phyloP scores from a whole-genome alignment of 768 basidiomycete species.

The Amylocystis lapponica region DNA sequence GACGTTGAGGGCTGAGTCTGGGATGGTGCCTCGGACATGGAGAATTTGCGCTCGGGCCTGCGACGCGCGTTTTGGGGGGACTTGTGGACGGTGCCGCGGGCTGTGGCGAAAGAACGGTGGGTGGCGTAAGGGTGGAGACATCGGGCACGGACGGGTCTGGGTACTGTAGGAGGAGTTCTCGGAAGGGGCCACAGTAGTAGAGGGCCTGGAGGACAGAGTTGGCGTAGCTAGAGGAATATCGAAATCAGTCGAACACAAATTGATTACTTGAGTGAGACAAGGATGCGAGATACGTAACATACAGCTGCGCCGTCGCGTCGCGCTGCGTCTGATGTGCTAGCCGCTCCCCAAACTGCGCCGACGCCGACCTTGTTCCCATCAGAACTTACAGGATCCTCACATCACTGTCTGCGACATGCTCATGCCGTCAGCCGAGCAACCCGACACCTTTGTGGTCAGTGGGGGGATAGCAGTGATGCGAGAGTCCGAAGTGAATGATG shows the following conservation, averaged over 20 bases:
- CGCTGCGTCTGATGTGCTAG: too few species aligned
- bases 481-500: too few species aligned
- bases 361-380: too few species aligned
- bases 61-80: constrained; percentile 35
- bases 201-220: constrained; percentile 98
- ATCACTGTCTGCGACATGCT: too few species aligned
- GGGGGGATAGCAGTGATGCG: too few species aligned
- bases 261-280: too few species aligned
- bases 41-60: constrained; percentile 50
- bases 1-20: constrained; percentile 16
- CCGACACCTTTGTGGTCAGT: neutral
- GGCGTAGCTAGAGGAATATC: constrained; percentile 65
- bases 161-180: constrained; percentile 79
- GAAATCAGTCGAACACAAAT: too few species aligned
- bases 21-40: constrained; percentile 25
- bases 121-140: constrained; percentile 26
- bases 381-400: too few species aligned
- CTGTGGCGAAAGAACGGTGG: constrained; percentile 20
- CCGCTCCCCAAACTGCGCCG: too few species aligned
- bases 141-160: constrained; percentile 44
- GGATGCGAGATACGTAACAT: too few species aligned
- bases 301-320: too few species aligned
- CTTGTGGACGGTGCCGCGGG: constrained; percentile 29
- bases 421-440: too few species aligned
- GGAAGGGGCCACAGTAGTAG: constrained; percentile 92